Evolutionary conservation across 176 grass and related monocot genomes (phyloP).

Genomic region (Aegilops umbellulata): DNA sequence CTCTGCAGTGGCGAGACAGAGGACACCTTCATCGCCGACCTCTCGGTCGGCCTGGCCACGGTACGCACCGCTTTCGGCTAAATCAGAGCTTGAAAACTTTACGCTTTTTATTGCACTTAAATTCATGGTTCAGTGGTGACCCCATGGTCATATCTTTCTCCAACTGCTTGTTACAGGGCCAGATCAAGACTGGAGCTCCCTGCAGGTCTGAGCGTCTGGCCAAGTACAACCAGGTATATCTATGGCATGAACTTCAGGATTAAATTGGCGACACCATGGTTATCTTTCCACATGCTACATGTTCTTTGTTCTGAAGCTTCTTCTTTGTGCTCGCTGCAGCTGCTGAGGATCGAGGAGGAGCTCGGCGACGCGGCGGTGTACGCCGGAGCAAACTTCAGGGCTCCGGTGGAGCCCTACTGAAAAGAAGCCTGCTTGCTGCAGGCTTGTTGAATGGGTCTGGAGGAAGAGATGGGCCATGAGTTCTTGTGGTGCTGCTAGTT

Average conservation of each 20-base stretch:
- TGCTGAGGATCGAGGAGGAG: slow-evolving; percentile 98
- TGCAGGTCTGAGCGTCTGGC: slow-evolving; percentile 94
- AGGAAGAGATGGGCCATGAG: neutral
- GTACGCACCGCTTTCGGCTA: slow-evolving; percentile 58
- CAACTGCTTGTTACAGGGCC: slow-evolving; percentile 52
- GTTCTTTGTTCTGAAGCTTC: neutral
- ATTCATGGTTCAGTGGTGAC: neutral
- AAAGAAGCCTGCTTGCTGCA: neutral
- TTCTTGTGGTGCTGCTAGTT: neutral
- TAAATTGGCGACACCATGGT: too few relatives aligned
- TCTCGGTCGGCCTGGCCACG: slow-evolving; percentile 79
- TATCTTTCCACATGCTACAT: neutral
- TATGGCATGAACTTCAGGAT: too few relatives aligned
- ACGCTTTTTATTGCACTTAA: neutral
- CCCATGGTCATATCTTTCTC: neutral
- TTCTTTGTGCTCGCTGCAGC: slow-evolving; percentile 38
- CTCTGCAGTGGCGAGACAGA: slow-evolving; percentile 85
- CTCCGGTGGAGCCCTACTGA: slow-evolving; percentile 85
- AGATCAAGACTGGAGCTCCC: slow-evolving; percentile 97
- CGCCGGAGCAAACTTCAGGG: slow-evolving; percentile 83
- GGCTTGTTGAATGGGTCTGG: neutral
- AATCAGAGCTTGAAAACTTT: neutral
- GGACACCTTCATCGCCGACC: slow-evolving; percentile 96
- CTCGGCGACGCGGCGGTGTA: slow-evolving; percentile 63
- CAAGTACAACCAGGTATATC: slow-evolving; percentile 87